Evolutionary conservation across 768 basidiomycete species (phyloP).

Genomic region (Lentinula edodes): DNA sequence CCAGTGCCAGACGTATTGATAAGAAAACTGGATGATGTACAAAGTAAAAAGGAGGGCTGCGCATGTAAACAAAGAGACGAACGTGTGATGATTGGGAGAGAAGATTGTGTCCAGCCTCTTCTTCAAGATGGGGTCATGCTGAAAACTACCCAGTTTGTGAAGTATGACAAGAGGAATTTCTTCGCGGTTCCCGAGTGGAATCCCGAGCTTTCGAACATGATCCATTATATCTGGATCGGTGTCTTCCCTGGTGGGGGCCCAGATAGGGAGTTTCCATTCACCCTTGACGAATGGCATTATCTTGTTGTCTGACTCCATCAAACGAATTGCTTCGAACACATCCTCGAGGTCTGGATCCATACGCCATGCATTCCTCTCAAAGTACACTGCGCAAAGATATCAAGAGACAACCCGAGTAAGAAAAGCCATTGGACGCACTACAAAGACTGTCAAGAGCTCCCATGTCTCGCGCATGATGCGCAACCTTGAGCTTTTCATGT

Average conservation of each 20-base stretch:
- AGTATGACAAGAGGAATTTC: not conserved
- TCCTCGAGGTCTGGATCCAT: not conserved
- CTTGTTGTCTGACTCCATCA: not conserved
- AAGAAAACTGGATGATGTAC: not conserved
- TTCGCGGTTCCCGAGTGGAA: not conserved
- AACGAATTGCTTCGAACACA: not conserved
- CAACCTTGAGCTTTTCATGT: not conserved
- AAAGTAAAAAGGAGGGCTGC: no score
- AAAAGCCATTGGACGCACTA: not conserved
- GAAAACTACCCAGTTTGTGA: not conserved
- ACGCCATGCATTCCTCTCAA: not conserved
- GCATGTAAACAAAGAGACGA: no score
- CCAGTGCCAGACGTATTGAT: constrained; percentile 2
- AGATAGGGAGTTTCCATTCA: not conserved
- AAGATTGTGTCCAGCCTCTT: not conserved
- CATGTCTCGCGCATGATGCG: not conserved
- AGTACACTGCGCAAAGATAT: not conserved
- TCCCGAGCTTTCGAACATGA: not conserved
- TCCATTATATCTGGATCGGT: not conserved
- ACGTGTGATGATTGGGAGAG: not conserved
- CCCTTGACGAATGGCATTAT: not conserved
- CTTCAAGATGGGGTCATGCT: not conserved
- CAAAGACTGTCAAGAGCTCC: not conserved
- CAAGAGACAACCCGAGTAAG: no score
- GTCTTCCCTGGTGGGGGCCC: not conserved